Percentiles rank a stretch among this genome's conserved stretches.
phyloP scores from a whole-genome alignment of 331 rosid genomes.

The Rhamnella rubrinervis region DNA sequence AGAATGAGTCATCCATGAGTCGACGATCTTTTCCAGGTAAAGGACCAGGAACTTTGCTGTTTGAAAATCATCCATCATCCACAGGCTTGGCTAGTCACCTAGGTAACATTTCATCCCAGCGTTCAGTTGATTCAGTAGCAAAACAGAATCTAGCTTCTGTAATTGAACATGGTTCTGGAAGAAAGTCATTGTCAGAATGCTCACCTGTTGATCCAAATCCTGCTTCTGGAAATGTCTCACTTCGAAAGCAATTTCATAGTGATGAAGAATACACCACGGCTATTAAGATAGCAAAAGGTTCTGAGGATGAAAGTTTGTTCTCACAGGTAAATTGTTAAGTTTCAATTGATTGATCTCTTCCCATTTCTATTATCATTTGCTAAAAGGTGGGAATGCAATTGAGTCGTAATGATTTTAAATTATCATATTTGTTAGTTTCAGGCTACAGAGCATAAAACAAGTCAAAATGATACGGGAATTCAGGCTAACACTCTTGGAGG shows the following conservation, averaged over 20 bases:
- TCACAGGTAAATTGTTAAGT: constrained; percentile 48
- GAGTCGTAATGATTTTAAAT: neutral
- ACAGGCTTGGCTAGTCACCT: constrained; percentile 54
- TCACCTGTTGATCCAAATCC: constrained; percentile 51
- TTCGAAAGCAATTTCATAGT: constrained; percentile 66
- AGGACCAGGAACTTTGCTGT: constrained; percentile 44
- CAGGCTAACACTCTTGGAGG: constrained; percentile 41
- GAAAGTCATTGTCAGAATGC: constrained; percentile 82
- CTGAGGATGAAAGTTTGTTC: constrained; percentile 50
- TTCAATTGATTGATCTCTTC: constrained; percentile 11
- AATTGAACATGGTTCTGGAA: constrained; percentile 82
- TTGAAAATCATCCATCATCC: constrained; percentile 52
- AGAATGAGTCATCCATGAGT: constrained; percentile 49
- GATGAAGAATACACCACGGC: constrained; percentile 57
- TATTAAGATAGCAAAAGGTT: constrained; percentile 50
- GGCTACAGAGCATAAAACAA: constrained; percentile 51
- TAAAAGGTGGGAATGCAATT: neutral
- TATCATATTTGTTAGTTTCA: constrained; percentile 34
- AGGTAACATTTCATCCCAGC: constrained; percentile 50
- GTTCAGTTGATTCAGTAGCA: constrained; percentile 52
- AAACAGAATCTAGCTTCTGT: constrained; percentile 76
- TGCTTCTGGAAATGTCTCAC: constrained; percentile 56
- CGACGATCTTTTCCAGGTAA: constrained; percentile 52
- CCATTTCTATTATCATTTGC: neutral
- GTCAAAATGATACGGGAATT: constrained; percentile 38